Evolutionary conservation across 2,329 filamentous ascomycete genomes (phyloP).

Genomic region (Calonectria leucothoes): DNA sequence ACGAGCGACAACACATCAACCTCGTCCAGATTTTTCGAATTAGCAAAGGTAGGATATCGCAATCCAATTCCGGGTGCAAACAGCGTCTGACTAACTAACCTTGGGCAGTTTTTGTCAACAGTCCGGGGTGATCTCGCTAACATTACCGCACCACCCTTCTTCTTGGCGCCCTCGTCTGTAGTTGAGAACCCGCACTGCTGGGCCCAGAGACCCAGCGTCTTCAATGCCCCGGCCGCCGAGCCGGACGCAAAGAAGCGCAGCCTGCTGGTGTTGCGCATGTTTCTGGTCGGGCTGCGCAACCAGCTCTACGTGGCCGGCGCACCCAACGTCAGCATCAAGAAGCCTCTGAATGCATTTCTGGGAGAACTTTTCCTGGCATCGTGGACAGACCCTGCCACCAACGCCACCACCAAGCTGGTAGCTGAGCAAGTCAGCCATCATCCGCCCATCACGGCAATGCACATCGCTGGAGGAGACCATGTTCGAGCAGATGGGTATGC

Average conservation of each 20-base stretch:
- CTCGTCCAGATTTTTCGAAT: not conserved
- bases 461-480: slow-evolving; percentile 55
- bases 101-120: slow-evolving; percentile 24
- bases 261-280: slow-evolving; percentile 60
- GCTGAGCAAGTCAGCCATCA: slow-evolving; percentile 65
- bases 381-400: slow-evolving; percentile 45
- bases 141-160: slow-evolving; percentile 62
- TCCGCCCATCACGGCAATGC: slow-evolving; percentile 65
- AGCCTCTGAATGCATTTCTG: slow-evolving; percentile 65
- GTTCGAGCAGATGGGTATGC: slow-evolving; percentile 63
- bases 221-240: slow-evolving; percentile 60
- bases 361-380: slow-evolving; percentile 61
- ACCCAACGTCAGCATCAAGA: slow-evolving; percentile 61
- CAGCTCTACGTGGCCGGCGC: slow-evolving; percentile 61
- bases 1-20: not conserved
- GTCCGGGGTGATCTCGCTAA: slow-evolving; percentile 64
- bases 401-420: slow-evolving; percentile 46
- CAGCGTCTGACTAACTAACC: not conserved
- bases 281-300: slow-evolving; percentile 58
- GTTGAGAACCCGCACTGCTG: slow-evolving; percentile 64
- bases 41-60: not conserved
- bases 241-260: slow-evolving; percentile 54
- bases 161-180: slow-evolving; percentile 61
- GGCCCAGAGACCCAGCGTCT: slow-evolving; percentile 60
- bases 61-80: too few species aligned